Evolutionary conservation across 352 stramenopile genomes (phyloP), one percentile per base, ranked within the genome.

Genomic region (Pythium apleroticum): DNA sequence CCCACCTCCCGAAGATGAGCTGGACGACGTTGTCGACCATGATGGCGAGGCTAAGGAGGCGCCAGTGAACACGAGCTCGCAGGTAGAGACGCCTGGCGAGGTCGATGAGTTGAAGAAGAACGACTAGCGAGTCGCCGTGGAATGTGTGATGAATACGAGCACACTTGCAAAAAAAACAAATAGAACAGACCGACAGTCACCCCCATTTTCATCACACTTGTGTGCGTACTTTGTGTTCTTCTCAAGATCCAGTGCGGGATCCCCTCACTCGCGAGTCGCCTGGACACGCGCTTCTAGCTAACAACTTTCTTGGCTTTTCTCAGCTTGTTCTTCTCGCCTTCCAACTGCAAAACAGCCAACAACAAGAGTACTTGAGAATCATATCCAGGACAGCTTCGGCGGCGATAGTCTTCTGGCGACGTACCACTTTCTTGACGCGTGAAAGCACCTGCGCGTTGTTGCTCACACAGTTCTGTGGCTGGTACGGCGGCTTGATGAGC

Each of bases 351-450:
- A 9, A 24, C 39, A 46, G 3, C 5, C 39, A 24, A 19, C 11
- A 15, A 59, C 25, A 60, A 20, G 15, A 45, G 2, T 45, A 7
- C 10, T 4, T 17, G 27, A 20, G 9, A 50, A 15, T 6, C 14
- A 19, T 27, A 6, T 11, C 15, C 24, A 15, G n/a, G n/a, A 58
- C 14, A 57, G 45, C 17, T 15, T 4, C 31, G 11, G 2, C 41
- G n/a, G 19, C 35, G 7, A 1, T 7, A 41, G 15, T 12, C 35
- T 41, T 19, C 14, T 24, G 22, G 9, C 4, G 14, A 80, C 81
- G 58, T 49, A 94, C 82, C 78, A 96, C 84, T 86, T 92, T 95
- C 73, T 92, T 92, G 22, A 95, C 79, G 27, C 88, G 84, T 30
- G 72, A 82, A 25, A 96, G 76, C 64, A 90, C 86, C 45, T 88